Evolutionary conservation across 2,329 filamentous ascomycete species (phyloP), one percentile per base, ranked within the genome.

Genomic region (Venturia pyrina): DNA sequence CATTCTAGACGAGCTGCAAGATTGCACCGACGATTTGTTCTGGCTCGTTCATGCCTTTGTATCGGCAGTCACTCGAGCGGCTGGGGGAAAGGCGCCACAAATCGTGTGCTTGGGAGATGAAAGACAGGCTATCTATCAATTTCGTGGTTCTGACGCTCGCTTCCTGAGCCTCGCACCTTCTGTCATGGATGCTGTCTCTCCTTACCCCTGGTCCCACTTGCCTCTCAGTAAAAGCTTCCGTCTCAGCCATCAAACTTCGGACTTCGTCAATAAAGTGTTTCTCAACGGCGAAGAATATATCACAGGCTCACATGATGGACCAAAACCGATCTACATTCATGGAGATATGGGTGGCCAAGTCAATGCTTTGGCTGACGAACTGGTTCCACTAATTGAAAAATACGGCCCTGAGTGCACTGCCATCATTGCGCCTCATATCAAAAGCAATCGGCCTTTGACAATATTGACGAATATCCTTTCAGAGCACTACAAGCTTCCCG

Each of bases 101-200:
- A 65, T 68, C 56, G 67, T 68, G 17, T 63, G 63, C 48, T 66
- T 68, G 34, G 67, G 67, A 50, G 67, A 68, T 40, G 67, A 68
- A 53, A 48, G 65, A n/a, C 67, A 68, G 63, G 67, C 67, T 40
- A 68, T 68, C 59, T 68, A 68, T 53, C 63, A 46, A 28, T 68
- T 68, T 40, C 65, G 65, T 63, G 67, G 67, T 48, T 64, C 67
- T 19, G 67, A 68, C 48, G 24, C 65, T 43, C 64, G 67, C 32
- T 68, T 66, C 59, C 62, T 68, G 24, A 62, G 65, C 48, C 67
- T 66, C 59, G 53, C 67, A 37, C 61, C 67, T 59, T 57, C 61
- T 24, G 32, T 53, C 61, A 66, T 68, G 64, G 50, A 56, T 53
- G 57, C 43, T 17, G 43, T 68, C n/a, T 68, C 67, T 32, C 67